Evolutionary conservation across 73 alveolate genomes (phyloP).

Genomic region (Paramecium primaurelia): DNA sequence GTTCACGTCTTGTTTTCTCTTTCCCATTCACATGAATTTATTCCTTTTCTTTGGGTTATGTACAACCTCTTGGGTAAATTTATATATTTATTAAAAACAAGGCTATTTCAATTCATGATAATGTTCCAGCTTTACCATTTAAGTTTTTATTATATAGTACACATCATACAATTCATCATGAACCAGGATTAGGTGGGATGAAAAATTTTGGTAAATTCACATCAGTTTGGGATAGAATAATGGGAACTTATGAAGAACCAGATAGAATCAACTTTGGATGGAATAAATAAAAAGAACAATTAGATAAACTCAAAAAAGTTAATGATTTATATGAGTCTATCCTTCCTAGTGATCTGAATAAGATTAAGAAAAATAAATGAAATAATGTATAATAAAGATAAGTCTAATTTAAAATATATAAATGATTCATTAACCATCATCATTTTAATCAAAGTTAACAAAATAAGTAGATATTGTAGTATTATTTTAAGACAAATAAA

Average conservation of each 20-base stretch:
- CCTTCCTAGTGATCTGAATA: background rate
- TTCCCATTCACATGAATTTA: conserved; percentile 62
- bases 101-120: conserved; percentile 69
- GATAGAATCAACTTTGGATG: conserved; percentile 66
- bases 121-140: conserved; percentile 69
- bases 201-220: conserved; percentile 67
- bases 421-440: background rate
- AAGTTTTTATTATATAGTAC: conserved; percentile 65
- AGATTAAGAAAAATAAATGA: background rate
- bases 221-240: conserved; percentile 69
- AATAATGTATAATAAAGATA: background rate
- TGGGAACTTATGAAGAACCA: conserved; percentile 70
- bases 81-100: background rate
- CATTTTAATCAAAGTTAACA: conserved; percentile 16
- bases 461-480: conserved; percentile 38
- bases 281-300: background rate
- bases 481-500: background rate
- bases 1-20: conserved; percentile 61
- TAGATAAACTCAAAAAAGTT: background rate
- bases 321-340: conserved; percentile 24
- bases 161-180: conserved; percentile 69
- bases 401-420: background rate
- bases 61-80: conserved; percentile 60
- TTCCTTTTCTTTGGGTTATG: conserved; percentile 47
- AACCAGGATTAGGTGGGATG: conserved; percentile 63